Conservation (phyloP, 1,139 yeast species). For the Scheffersomyces lignicola region DNA sequence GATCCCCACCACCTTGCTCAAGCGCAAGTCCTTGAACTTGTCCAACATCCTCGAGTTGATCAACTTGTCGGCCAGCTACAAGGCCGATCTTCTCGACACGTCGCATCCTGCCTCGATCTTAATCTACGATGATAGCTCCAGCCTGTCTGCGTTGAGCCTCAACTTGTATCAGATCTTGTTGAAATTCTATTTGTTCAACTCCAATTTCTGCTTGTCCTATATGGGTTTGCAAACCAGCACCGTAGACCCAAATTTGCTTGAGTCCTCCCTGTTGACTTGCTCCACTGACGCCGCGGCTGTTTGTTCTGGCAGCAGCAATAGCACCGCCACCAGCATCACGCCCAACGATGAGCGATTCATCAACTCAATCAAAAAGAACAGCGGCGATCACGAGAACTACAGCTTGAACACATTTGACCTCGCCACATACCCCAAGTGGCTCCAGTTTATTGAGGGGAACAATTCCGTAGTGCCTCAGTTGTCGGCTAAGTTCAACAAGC, state of each 20-base stretch:
- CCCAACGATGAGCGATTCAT: slow-evolving; percentile 19
- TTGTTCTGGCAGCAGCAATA: not conserved
- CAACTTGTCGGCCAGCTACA: slow-evolving; percentile 18
- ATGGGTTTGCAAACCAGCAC: slow-evolving; percentile 34
- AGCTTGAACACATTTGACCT: slow-evolving; percentile 35
- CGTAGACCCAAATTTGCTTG: not conserved
- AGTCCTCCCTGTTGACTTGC: not conserved
- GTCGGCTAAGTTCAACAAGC: slow-evolving; percentile 40
- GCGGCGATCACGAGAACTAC: slow-evolving; percentile 20
- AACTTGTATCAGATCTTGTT: slow-evolving; percentile 42
- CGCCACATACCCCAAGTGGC: slow-evolving; percentile 53
- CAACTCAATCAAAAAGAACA: slow-evolving; percentile 30
- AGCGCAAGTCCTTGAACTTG: slow-evolving; percentile 34
- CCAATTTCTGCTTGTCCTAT: slow-evolving; percentile 29
- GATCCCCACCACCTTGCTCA: slow-evolving; percentile 43
- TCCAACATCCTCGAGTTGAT: slow-evolving; percentile 30
- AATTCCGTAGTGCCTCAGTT: slow-evolving; percentile 31
- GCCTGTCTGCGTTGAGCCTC: slow-evolving; percentile 27
- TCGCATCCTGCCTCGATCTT: slow-evolving; percentile 28
- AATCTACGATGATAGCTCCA: slow-evolving; percentile 49
- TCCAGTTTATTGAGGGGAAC: slow-evolving; percentile 26
- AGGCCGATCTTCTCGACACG: slow-evolving; percentile 11
- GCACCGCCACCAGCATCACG: not conserved
- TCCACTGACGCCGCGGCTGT: not conserved
- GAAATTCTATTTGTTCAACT: slow-evolving; percentile 33